Conservation (phyloP, 208 protist genomes). For the Leishmania guyanensis region DNA sequence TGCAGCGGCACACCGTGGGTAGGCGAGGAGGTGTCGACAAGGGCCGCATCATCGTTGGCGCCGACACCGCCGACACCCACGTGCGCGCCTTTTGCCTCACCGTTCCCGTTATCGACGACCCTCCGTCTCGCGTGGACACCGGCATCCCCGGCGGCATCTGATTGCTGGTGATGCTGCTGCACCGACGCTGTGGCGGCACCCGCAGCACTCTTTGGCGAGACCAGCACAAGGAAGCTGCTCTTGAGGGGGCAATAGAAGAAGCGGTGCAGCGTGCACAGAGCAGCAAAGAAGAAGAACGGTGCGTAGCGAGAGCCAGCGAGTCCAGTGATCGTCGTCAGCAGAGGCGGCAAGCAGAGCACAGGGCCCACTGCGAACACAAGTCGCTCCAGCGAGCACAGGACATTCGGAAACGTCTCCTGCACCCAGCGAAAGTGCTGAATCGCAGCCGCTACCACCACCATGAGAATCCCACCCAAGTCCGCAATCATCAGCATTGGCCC, state of each 20-base stretch:
- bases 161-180: background rate
- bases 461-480: conserved; percentile 46
- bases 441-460: conserved; percentile 38
- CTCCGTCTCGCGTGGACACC: conserved; percentile 16
- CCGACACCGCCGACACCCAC: background rate
- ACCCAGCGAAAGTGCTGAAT: conserved; percentile 87
- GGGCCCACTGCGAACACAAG: conserved; percentile 63
- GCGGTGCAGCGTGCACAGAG: conserved; percentile 64
- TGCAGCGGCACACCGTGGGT: conserved; percentile 34
- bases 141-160: background rate
- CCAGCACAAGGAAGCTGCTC: conserved; percentile 73
- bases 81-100: background rate
- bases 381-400: conserved; percentile 72
- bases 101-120: background rate
- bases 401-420: conserved; percentile 70
- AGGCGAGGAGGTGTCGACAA: conserved; percentile 15
- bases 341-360: conserved; percentile 64
- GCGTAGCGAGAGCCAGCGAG: conserved; percentile 70
- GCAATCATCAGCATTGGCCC: conserved; percentile 73
- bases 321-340: conserved; percentile 66
- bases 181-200: background rate
- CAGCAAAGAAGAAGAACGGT: conserved; percentile 60
- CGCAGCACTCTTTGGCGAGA: conserved; percentile 5
- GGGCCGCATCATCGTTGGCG: conserved; percentile 21
- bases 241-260: conserved; percentile 75